phyloP scores from a whole-genome alignment of 331 rosid genomes.

The Pyrus hybrid region DNA sequence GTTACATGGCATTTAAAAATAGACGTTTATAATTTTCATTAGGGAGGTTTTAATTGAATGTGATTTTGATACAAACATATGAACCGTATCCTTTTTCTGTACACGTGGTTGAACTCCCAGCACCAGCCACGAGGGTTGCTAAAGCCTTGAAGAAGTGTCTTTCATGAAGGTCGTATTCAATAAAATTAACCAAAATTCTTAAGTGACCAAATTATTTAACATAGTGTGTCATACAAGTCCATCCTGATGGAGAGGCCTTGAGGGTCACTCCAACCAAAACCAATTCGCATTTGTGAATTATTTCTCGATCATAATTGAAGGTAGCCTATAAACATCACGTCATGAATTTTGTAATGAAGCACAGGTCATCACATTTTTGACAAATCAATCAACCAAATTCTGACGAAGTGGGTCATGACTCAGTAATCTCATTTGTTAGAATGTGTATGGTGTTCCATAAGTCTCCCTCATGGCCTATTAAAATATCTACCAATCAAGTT shows the following conservation, averaged over 20 bases:
- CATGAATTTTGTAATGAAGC: slow-evolving; percentile 6
- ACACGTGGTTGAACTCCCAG: no score
- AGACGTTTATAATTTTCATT: no score
- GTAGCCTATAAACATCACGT: slow-evolving; percentile 12
- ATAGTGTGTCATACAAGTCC: not conserved
- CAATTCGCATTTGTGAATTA: not conserved
- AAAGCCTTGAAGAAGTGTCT: not conserved
- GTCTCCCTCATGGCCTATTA: slow-evolving; percentile 5
- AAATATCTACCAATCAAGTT: slow-evolving; percentile 10
- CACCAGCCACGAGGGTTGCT: not conserved
- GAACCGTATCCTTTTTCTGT: no score
- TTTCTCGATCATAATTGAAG: not conserved
- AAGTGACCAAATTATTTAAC: not conserved
- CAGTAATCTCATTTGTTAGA: slow-evolving; percentile 14
- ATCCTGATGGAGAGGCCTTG: not conserved
- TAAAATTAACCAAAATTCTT: not conserved
- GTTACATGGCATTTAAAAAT: no score
- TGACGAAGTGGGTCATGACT: slow-evolving; percentile 11
- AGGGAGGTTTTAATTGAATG: no score
- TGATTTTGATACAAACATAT: no score
- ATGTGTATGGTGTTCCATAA: slow-evolving; percentile 12
- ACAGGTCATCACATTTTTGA: slow-evolving; percentile 2
- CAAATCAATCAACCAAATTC: not conserved
- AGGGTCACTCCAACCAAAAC: not conserved
- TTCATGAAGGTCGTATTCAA: not conserved